Base-by-base conservation (phyloP, 2,329 filamentous ascomycete species). In the Torrubiella hemipterigena region DNA sequence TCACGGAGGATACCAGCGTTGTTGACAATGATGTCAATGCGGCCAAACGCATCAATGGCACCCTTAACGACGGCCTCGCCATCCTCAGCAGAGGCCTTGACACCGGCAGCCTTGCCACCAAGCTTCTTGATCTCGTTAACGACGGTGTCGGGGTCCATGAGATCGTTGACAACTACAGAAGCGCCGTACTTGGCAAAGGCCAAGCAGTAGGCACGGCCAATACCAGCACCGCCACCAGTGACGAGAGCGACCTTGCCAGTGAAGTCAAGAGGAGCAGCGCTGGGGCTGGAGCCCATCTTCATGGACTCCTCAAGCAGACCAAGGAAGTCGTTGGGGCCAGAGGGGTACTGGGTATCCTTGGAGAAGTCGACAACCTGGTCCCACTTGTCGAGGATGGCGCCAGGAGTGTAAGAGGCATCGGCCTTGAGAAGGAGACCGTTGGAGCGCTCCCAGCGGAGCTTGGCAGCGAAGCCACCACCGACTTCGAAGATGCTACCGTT, bases 1-100 rank as follows among this genome's bases (percentile, higher is more conserved):
- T 98, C 91, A 29, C 91, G 79, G 32, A 98, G 76, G 46, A 98
- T 98, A 50, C 91, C 91, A 32, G 91, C 91, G 51, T 98, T 98
- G 76, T 98, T 98, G 66, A 98, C 72, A 41, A 98, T 60, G 40
- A 98, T 87, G 52, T 98, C 91, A 47, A 98, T 73, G 47, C 91
- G 83, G 47, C 91, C 91, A 54, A 82, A 96, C 24, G 81, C 77
- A 51, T 96, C 89, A 48, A 98, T 93, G 34, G 89, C 89, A 35
- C 74, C 78, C 71, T 95, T 93, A 47, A 98, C 78, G 28, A 96
- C 84, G 23, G 70, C 70, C 33, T 95, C 87, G 28, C 91, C 91
- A 38, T 98, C 85, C 56, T 94, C 84, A 37, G 87, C 87, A 29
- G 83, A 93, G 35, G 84, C 85, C 67, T 93, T 95, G 58, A 93